A percentile compares a stretch with the other conserved stretches of the same genome.
These are phyloP conservation scores for Senna siamea DNA, from an alignment of 306 rosid species.

Conservation along the genomic window DNA sequence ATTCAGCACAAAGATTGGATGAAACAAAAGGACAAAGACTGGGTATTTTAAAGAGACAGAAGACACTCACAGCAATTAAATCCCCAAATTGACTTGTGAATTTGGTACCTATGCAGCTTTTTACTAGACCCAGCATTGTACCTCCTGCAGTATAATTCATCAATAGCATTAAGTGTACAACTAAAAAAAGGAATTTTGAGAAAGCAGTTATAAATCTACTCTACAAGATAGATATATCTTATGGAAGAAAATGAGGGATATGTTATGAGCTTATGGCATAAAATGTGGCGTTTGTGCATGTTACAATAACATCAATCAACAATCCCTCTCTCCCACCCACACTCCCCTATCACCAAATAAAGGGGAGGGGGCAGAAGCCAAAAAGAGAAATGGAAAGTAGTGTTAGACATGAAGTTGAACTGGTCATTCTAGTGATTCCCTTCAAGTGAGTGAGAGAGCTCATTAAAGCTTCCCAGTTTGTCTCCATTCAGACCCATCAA, in stretches of 20 bases:
- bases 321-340: background rate
- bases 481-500: background rate
- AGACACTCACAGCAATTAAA: constrained; percentile 86
- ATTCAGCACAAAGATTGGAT: constrained; percentile 3
- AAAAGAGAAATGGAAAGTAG: background rate
- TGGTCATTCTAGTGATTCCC: background rate
- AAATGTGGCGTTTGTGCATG: background rate
- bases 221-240: background rate
- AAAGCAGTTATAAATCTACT: background rate
- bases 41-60: constrained; percentile 3
- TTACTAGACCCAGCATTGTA: constrained; percentile 86
- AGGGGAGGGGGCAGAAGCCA: background rate
- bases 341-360: background rate
- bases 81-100: constrained; percentile 96
- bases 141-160: constrained; percentile 63
- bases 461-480: background rate
- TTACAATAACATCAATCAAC: background rate
- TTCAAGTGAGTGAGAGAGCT: background rate
- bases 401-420: background rate
- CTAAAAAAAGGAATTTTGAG: constrained; percentile 15
- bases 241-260: background rate
- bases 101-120: constrained; percentile 96
- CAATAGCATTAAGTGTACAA: constrained; percentile 20
- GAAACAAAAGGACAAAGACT: constrained; percentile 22
- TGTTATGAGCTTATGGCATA: background rate